These are phyloP conservation scores for Hypoxylon cercidicola DNA, from an alignment of 495 filamentous ascomycete species.

Conservation along the genomic window DNA sequence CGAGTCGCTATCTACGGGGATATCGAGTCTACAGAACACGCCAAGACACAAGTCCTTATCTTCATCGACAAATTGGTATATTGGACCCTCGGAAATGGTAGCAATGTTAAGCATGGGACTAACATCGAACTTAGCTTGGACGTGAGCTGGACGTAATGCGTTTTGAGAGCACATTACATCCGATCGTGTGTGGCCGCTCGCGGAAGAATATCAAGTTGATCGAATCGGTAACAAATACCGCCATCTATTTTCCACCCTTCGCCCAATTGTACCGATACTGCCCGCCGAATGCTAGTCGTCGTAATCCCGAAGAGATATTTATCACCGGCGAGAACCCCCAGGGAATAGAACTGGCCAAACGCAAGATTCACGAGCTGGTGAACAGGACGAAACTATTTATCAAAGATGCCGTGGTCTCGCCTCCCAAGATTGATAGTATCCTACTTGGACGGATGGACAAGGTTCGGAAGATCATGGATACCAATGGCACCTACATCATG, in stretches of 20 bases:
- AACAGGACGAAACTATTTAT: constrained; percentile 81
- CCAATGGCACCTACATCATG: constrained; percentile 92
- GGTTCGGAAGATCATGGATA: constrained; percentile 96
- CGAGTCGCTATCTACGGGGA: constrained; percentile 95
- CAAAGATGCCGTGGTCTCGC: constrained; percentile 86
- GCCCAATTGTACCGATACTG: constrained; percentile 88
- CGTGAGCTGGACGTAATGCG: constrained; percentile 83
- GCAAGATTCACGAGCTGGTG: constrained; percentile 85
- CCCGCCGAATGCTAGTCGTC: constrained; percentile 77
- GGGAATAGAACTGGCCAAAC: constrained; percentile 85
- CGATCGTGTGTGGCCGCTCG: constrained; percentile 87
- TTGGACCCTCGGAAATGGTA: constrained; percentile 29
- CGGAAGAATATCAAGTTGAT: constrained; percentile 97
- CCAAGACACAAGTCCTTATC: constrained; percentile 93
- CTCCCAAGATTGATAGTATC: constrained; percentile 93
- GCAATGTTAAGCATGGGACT: constrained; percentile 20
- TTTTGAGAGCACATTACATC: constrained; percentile 88
- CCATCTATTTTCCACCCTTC: constrained; percentile 97
- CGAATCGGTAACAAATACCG: constrained; percentile 90
- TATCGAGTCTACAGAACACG: constrained; percentile 93
- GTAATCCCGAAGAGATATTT: constrained; percentile 88
- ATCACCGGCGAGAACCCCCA: constrained; percentile 88
- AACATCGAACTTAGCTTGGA: constrained; percentile 71
- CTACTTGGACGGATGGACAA: constrained; percentile 92
- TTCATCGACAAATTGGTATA: constrained; percentile 97